phyloP scores from a whole-genome alignment of 2,329 filamentous ascomycete species.

The Aureobasidium sp. region DNA sequence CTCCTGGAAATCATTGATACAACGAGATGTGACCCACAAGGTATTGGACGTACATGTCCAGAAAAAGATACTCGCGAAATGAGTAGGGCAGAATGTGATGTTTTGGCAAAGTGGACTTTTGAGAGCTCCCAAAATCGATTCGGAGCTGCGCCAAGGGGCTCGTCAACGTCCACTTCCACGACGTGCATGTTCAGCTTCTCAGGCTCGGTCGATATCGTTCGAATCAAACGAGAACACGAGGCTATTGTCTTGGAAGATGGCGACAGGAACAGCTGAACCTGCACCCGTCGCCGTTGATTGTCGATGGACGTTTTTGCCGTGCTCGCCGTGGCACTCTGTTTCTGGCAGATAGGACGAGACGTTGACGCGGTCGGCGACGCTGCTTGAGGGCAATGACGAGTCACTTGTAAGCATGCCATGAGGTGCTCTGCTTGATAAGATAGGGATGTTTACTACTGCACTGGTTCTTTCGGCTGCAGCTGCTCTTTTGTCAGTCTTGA shows the following conservation, averaged over 20 bases:
- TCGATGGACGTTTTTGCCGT: constrained; percentile 2
- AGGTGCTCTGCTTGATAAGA: background rate
- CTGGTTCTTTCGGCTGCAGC: background rate
- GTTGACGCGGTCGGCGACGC: background rate
- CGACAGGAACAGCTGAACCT: background rate
- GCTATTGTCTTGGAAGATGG: background rate
- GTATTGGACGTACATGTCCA: background rate
- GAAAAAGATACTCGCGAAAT: background rate
- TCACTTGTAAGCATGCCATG: background rate
- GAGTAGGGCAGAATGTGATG: background rate
- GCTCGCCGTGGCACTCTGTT: background rate
- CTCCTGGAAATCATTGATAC: background rate
- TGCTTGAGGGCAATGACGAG: background rate
- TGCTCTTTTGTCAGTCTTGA: background rate
- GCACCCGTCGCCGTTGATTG: background rate
- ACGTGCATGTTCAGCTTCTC: background rate
- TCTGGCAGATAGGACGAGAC: background rate
- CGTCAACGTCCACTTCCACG: background rate
- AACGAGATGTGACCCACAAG: background rate
- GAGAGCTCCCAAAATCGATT: too few species aligned
- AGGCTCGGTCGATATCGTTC: background rate
- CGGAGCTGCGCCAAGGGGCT: background rate
- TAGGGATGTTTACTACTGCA: background rate
- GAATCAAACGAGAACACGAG: background rate
- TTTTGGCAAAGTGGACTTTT: background rate